phyloP scores from a whole-genome alignment of 805 yeast genomes.

The Kregervanrija fluxuum region DNA sequence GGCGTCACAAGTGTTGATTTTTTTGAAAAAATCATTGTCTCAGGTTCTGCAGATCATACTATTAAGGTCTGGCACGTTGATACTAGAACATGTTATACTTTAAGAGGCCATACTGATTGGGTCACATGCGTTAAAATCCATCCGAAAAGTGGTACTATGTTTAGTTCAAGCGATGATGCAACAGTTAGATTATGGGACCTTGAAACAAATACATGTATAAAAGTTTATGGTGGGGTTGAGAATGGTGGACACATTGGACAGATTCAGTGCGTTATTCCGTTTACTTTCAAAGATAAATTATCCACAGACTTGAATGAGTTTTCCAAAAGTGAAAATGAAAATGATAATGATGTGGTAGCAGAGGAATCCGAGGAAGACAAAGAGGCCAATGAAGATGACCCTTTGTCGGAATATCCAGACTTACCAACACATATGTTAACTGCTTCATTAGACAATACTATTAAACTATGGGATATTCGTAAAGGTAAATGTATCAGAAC shows the following conservation, averaged over 20 bases:
- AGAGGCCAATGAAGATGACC: constrained; percentile 11
- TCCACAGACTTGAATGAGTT: constrained; percentile 24
- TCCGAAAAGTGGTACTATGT: constrained; percentile 66
- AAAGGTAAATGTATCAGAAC: constrained; percentile 88
- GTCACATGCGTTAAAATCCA: constrained; percentile 88
- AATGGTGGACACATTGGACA: constrained; percentile 87
- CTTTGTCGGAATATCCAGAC: constrained; percentile 21
- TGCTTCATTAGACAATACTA: constrained; percentile 87
- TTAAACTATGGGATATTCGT: constrained; percentile 83
- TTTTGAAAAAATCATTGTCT: constrained; percentile 69
- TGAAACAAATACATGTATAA: constrained; percentile 67
- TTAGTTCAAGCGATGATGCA: constrained; percentile 86
- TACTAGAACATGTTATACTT: constrained; percentile 82
- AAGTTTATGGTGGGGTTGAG: constrained; percentile 68
- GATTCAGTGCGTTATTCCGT: constrained; percentile 86
- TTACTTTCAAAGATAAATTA: constrained; percentile 58
- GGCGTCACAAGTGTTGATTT: constrained; percentile 83
- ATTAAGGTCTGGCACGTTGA: constrained; percentile 97
- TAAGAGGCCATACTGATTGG: constrained; percentile 90
- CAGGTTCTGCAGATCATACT: constrained; percentile 89
- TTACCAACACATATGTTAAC: constrained; percentile 82
- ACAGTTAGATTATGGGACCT: constrained; percentile 95
- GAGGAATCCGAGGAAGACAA: constrained; percentile 19
- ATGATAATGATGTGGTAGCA: constrained; percentile 12
- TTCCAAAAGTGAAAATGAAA: background rate